Base-by-base conservation (phyloP, 2,329 filamentous ascomycete species). In the Beauveria bassiana region DNA sequence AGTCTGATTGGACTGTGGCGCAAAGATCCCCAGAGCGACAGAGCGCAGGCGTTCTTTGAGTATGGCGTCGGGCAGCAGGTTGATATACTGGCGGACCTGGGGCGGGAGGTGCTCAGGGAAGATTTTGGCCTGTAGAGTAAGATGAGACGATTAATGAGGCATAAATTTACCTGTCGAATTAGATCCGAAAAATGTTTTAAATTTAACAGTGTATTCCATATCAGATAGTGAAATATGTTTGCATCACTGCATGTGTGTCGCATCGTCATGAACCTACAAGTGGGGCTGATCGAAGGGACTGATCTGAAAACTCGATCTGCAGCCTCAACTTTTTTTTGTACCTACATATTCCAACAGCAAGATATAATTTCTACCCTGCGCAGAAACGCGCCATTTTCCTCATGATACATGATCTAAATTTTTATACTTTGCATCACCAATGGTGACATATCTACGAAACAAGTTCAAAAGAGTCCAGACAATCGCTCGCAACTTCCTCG, bases 41-140 rank as follows among this genome's bases (percentile, higher is more conserved):
- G 73, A 38, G 77, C 74, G 2, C 71, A 68, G n/a, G 68, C 71
- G 1, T 84, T 84, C 64, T 83, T 83, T 65, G 73, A 78, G 38
- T 75, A 73, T 60, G 76, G 74, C n/a, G 77, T 85, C 10, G 68
- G 81, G 24, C 71, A 76, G 61, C 79, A 80, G 38, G 68, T 85
- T 20, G 73, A 75, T 57, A 69, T 71, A n/a, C 67, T 85, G 60
- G 77, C 81, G 3, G 69, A 68, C 2, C 69, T 84, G 38, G 81
- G 80, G 1, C 67, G 76, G 18, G 58, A 60, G n/a, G 57, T 63
- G 38, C 59, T 61, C 42, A 56, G 51, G 46, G 46, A 56, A 10
- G 59, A 61, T 43, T 56, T 56, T 52, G 59, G 46, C 2, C 9
- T 56, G 20, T 55, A 56, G 34, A 26, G 34, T 5, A 22, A 56